A percentile compares a stretch with the other conserved stretches of the same genome.
phyloP scores from a whole-genome alignment of 352 stramenopile species.

The Phytophthora nicotianae region DNA sequence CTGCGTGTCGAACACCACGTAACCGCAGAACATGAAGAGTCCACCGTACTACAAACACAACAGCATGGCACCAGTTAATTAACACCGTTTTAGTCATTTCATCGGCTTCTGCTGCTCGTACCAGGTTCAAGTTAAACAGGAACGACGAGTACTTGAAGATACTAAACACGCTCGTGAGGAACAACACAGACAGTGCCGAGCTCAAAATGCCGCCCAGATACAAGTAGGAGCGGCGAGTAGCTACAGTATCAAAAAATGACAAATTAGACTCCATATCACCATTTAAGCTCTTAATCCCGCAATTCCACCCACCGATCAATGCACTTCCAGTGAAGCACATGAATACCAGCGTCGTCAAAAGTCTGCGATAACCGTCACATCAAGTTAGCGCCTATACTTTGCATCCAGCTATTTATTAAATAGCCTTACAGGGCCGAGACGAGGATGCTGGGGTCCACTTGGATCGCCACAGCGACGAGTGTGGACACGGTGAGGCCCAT shows the following conservation, averaged over 20 bases:
- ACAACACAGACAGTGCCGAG: constrained; percentile 64
- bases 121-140: constrained; percentile 65
- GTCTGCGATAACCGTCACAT: constrained; percentile 24
- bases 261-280: not conserved
- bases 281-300: not conserved
- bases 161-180: constrained; percentile 57
- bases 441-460: constrained; percentile 79
- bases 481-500: constrained; percentile 76
- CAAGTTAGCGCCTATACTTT: not conserved
- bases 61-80: not conserved
- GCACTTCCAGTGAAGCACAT: constrained; percentile 85
- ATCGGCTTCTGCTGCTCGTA: constrained; percentile 25
- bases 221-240: constrained; percentile 79
- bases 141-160: constrained; percentile 66
- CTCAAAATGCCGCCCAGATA: constrained; percentile 84
- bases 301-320: constrained; percentile 53
- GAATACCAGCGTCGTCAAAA: constrained; percentile 86
- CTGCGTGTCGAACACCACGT: constrained; percentile 92
- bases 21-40: constrained; percentile 89
- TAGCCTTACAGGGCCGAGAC: constrained; percentile 74
- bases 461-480: constrained; percentile 75
- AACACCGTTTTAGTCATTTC: no score
- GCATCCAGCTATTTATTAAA: not conserved
- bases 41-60: constrained; percentile 60
- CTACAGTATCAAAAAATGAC: constrained; percentile 26